These are phyloP conservation scores for Cladophialophora chaetospira DNA, from an alignment of 2,329 filamentous ascomycete genomes.

Conservation along the genomic window DNA sequence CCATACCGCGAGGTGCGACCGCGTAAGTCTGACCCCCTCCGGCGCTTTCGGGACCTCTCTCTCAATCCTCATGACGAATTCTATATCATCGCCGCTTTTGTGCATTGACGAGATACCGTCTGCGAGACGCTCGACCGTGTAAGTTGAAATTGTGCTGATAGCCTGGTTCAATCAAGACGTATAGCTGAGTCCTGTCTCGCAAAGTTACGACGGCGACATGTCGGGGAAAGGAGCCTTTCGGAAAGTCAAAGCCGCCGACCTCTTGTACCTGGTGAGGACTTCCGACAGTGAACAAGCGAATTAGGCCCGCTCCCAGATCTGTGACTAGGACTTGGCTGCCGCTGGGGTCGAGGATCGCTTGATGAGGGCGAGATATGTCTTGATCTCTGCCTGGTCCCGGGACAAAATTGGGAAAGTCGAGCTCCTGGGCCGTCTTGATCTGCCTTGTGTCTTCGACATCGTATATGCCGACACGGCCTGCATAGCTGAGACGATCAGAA, in stretches of 20 bases:
- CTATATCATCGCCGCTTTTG: not conserved
- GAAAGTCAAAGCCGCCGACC: not conserved
- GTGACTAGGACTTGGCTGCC: not conserved
- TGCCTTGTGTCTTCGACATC: not conserved
- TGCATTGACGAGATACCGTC: not conserved
- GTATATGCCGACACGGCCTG: not conserved
- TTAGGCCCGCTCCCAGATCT: not conserved
- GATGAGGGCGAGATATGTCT: not conserved
- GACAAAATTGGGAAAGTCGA: not conserved
- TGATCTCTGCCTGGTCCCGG: not conserved
- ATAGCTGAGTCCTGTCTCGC: not conserved
- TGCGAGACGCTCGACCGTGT: not conserved
- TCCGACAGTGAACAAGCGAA: not conserved
- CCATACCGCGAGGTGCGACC: not conserved
- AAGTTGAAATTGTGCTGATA: not conserved
- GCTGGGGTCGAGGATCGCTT: not conserved
- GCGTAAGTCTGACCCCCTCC: not conserved
- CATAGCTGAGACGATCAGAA: not conserved
- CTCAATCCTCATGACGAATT: not conserved
- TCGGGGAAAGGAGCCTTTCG: not conserved
- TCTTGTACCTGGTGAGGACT: not conserved
- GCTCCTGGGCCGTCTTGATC: not conserved
- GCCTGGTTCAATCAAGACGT: slow-evolving; percentile 1
- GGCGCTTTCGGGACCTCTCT: not conserved
- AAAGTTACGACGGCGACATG: not conserved